phyloP scores from a whole-genome alignment of 148 eudicot genomes.

The Rhododendron williamsianum region DNA sequence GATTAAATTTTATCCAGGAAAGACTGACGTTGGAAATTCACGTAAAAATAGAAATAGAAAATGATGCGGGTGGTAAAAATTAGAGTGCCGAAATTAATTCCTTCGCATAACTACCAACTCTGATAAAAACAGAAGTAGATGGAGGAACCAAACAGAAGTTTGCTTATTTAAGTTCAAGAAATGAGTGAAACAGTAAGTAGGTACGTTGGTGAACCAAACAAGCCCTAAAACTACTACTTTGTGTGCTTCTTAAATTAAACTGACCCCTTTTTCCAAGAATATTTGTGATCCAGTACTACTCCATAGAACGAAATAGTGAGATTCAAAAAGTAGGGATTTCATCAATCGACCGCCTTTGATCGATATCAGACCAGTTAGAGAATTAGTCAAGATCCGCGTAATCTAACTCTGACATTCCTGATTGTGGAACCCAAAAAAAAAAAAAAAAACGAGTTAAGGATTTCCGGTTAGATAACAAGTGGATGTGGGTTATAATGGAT shows the following conservation, averaged over 20 bases:
- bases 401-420: no score
- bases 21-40: not conserved
- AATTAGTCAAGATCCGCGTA: not conserved
- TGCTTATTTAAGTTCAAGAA: not conserved
- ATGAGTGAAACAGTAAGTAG: not conserved
- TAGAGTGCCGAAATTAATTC: no score
- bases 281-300: not conserved
- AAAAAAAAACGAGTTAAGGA: not conserved
- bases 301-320: no score
- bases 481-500: not conserved
- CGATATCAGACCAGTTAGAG: not conserved
- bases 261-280: not conserved
- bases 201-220: no score
- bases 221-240: not conserved
- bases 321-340: not conserved
- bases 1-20: not conserved
- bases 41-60: no score
- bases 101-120: no score
- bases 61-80: no score
- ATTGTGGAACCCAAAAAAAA: not conserved
- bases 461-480: not conserved
- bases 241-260: not conserved
- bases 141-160: no score
- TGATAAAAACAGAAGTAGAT: no score
- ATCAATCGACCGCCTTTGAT: not conserved